A percentile compares a stretch with the other conserved stretches of the same genome.
phyloP scores from a whole-genome alignment of 1,284 basidiomycete species.

The Pseudozyma hubeiensis region DNA sequence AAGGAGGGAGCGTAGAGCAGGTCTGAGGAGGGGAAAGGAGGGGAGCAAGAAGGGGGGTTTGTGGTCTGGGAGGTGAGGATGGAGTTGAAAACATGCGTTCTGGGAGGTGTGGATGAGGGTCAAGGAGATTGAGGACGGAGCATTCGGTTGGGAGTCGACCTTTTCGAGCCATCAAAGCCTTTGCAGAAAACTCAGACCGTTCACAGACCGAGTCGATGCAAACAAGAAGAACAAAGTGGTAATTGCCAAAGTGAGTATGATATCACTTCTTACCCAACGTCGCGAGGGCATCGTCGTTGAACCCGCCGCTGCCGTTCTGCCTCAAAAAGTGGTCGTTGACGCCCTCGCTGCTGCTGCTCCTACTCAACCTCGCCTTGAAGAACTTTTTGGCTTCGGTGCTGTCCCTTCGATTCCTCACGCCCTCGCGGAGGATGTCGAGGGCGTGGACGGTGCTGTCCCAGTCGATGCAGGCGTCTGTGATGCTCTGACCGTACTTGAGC shows the following conservation, averaged over 20 bases:
- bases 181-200: too few species aligned
- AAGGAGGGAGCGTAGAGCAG: too few species aligned
- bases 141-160: too few species aligned
- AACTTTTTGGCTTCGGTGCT: conserved; percentile 19
- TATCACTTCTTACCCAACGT: conserved; percentile 42
- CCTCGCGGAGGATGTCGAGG: conserved; percentile 56
- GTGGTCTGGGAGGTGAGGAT: too few species aligned
- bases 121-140: too few species aligned
- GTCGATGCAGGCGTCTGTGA: conserved; percentile 66
- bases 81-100: too few species aligned
- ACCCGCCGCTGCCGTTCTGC: conserved; percentile 13
- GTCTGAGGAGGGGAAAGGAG: too few species aligned
- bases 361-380: conserved; percentile 39
- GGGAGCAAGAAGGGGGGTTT: too few species aligned
- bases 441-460: conserved; percentile 64
- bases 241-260: not conserved
- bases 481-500: conserved; percentile 61
- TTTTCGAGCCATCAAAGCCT: too few species aligned
- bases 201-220: not conserved
- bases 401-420: conserved; percentile 50
- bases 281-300: conserved; percentile 58
- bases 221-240: not conserved
- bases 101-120: too few species aligned
- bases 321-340: conserved; percentile 43
- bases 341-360: conserved; percentile 26